Base-by-base conservation (phyloP, 2,329 filamentous ascomycete species). In the Cyphellophora europaea region DNA sequence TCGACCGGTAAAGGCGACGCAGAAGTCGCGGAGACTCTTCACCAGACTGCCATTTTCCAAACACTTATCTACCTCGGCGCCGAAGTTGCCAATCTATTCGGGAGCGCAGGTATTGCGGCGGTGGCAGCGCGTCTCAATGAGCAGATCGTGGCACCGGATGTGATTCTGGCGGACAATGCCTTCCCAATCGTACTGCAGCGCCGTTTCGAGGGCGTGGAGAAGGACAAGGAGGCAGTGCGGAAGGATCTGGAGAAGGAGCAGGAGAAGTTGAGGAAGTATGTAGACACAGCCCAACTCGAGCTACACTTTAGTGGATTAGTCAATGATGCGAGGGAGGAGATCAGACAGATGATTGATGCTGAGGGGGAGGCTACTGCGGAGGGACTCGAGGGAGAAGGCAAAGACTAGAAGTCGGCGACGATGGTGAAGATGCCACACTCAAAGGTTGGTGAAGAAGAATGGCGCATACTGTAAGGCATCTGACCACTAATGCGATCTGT, bases 1-100 rank as follows among this genome's bases (percentile, higher is more conserved):
- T 89, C 82, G 1, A 75, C 79, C 31, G 68, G 80, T 40, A 81
- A 83, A 53, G 75, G 77, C 37, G 87, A 93, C 50, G 18, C 45
- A 19, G 32, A 34, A 13, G 43, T 49, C n/a, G 35, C 43, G 21
- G 35, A 40, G 14, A 38, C 41, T 14, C 37, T 44, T 37, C 35
- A 41, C 14, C 32, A 39, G 19, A 41, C 44, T 5, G 38, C 39
- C 35, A 19, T 47, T 12, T 47, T 45, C 38, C 35, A 36, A 29
- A 35, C 40, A 17, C 28, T 47, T 8, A 17, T 42, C 27, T 33
- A 40, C 3, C 30, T 32, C 15, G 19, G 4, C 6, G 30, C 6
- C 6, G 18, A 18, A 14, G 19, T 18, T 10, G 15, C 16, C 12
- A 12, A 18, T 19, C 5, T 5, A 5, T 27, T 5, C 17, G 11